Evolutionary conservation across 208 protist species (phyloP).

Genomic region (Acanthamoeba lenticulata): DNA sequence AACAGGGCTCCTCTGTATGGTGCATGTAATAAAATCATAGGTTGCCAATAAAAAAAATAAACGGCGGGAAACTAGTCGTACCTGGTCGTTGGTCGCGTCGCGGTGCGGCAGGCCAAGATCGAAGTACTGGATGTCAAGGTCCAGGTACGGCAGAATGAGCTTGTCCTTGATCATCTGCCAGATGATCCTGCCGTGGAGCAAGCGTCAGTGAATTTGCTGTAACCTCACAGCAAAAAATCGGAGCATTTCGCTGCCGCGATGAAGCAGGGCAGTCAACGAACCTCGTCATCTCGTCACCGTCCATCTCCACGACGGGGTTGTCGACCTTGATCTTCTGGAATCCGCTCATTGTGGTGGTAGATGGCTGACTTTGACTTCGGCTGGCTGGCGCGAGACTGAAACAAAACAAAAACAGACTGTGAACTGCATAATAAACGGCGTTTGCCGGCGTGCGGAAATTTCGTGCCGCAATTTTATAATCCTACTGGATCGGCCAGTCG

Average conservation of each 20-base stretch:
- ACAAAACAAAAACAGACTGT: not conserved
- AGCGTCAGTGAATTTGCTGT: too few species aligned
- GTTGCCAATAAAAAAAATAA: not conserved
- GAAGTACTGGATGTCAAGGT: slow-evolving; percentile 96
- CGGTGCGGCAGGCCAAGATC: slow-evolving; percentile 95
- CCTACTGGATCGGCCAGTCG: too few species aligned
- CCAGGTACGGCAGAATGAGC: slow-evolving; percentile 95
- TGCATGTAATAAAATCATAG: not conserved
- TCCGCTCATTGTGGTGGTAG: not conserved
- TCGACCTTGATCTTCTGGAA: slow-evolving; percentile 82
- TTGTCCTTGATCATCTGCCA: slow-evolving; percentile 97
- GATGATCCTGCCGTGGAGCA: slow-evolving; percentile 89
- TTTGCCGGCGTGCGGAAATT: too few species aligned
- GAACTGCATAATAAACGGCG: too few species aligned
- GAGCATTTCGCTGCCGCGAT: too few species aligned
- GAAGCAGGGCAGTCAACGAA: not conserved
- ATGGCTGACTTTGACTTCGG: not conserved
- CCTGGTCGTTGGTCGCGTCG: slow-evolving; percentile 86
- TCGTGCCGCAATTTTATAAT: too few species aligned
- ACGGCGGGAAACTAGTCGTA: not conserved
- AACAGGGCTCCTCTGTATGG: not conserved
- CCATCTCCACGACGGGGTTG: slow-evolving; percentile 96
- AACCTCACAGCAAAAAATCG: not conserved
- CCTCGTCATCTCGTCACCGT: slow-evolving; percentile 98
- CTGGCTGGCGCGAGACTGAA: not conserved